Percentiles rank a stretch among this genome's conserved stretches.
These are phyloP conservation scores for Eutypella sp. DNA, from an alignment of 2,329 filamentous ascomycete species.

Conservation along the genomic window DNA sequence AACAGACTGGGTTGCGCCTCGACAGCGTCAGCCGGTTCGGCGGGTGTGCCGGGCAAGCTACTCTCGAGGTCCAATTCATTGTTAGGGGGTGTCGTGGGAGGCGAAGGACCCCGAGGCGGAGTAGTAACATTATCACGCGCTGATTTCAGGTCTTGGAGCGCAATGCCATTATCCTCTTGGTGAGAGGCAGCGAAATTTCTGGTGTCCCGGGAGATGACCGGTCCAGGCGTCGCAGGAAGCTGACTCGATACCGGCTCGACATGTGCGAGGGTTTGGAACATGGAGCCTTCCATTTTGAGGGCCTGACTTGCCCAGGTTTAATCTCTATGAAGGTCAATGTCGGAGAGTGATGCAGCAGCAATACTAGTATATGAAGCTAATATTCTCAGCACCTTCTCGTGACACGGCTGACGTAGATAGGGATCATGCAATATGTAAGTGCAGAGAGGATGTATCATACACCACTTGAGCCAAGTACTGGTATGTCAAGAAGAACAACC, in stretches of 20 bases:
- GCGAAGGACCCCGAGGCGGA: slow-evolving; percentile 2
- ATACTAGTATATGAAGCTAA: too few species aligned
- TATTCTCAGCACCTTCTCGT: too few species aligned
- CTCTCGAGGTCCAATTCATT: slow-evolving; percentile 20
- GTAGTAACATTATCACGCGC: slow-evolving; percentile 3
- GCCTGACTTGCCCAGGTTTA: too few species aligned
- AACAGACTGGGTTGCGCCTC: slow-evolving; percentile 38
- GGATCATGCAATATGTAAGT: too few species aligned
- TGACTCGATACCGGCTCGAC: neutral
- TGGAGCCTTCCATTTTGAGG: neutral
- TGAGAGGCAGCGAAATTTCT: too few species aligned
- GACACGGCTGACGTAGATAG: too few species aligned
- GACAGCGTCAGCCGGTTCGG: slow-evolving; percentile 15
- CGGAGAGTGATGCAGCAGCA: neutral
- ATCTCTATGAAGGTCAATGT: neutral
- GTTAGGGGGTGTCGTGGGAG: slow-evolving; percentile 12
- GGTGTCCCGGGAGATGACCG: slow-evolving; percentile 33
- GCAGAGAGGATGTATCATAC: too few species aligned
- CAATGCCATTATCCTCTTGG: slow-evolving; percentile 17
- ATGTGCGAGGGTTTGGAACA: neutral
- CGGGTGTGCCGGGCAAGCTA: slow-evolving; percentile 12
- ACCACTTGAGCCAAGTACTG: too few species aligned
- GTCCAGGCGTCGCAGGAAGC: slow-evolving; percentile 28
- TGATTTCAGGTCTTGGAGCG: slow-evolving; percentile 10
- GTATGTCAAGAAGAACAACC: too few species aligned